Evolutionary conservation across 352 stramenopile genomes (phyloP).

Genomic region (Phytophthora sp.): DNA sequence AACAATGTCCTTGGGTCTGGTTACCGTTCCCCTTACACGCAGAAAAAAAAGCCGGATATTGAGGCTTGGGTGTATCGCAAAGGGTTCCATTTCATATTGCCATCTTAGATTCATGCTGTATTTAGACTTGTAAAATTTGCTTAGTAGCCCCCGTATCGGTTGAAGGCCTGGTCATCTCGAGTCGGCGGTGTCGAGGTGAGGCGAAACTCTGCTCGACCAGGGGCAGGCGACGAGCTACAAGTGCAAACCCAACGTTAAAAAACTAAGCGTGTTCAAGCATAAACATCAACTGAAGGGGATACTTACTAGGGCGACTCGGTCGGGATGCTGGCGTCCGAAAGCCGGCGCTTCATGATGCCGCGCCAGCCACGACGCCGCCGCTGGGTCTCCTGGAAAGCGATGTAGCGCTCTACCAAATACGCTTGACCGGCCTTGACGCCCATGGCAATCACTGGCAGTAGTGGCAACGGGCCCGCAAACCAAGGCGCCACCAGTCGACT

Average conservation of each 20-base stretch:
- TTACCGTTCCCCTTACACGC: no score
- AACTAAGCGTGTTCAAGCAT: not conserved
- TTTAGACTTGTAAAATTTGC: no score
- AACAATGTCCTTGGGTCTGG: no score
- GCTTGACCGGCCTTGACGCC: constrained; percentile 71
- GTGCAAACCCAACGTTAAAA: not conserved
- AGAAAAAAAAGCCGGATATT: no score
- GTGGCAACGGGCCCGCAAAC: constrained; percentile 73
- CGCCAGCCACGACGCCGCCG: constrained; percentile 76
- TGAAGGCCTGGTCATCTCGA: constrained; percentile 25
- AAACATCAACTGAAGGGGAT: not conserved
- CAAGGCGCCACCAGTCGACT: constrained; percentile 79
- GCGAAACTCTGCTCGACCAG: constrained; percentile 29
- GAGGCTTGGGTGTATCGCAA: no score
- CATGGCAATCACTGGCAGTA: constrained; percentile 74
- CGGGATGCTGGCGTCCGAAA: constrained; percentile 79
- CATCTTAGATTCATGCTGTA: constrained; percentile 19
- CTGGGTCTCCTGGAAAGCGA: constrained; percentile 81
- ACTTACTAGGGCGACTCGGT: constrained; percentile 67
- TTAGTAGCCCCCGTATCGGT: constrained; percentile 21
- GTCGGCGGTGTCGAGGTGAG: constrained; percentile 19
- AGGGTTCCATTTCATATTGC: constrained; percentile 10
- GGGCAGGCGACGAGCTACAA: constrained; percentile 29
- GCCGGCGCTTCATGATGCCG: constrained; percentile 82
- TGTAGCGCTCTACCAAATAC: constrained; percentile 75